Conservation (phyloP, 2,329 filamentous ascomycete species). For the Trichoderma koningii region DNA sequence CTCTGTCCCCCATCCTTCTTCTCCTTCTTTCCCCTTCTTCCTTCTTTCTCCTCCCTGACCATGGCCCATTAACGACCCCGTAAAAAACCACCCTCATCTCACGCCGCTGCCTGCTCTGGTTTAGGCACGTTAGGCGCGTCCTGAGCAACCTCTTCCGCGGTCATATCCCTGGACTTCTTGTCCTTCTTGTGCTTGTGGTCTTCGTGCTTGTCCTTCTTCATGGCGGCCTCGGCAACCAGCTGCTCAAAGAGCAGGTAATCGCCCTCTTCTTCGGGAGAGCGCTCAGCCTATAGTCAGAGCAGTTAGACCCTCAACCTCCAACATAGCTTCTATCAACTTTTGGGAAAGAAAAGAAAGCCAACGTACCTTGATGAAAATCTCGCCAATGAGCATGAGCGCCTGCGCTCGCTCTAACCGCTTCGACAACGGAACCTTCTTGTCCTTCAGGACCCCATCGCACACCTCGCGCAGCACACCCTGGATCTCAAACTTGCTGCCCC, state of each 20-base stretch:
- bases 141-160: slow-evolving; percentile 34
- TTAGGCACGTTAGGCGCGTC: slow-evolving; percentile 35
- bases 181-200: slow-evolving; percentile 60
- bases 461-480: slow-evolving; percentile 94
- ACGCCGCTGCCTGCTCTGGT: slow-evolving; percentile 12
- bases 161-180: slow-evolving; percentile 44
- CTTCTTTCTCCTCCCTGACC: not conserved
- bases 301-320: slow-evolving; percentile 23
- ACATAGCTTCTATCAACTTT: not conserved
- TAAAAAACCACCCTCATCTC: not conserved
- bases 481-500: slow-evolving; percentile 96
- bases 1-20: not conserved
- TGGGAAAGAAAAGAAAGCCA: not conserved
- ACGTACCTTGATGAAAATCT: slow-evolving; percentile 82
- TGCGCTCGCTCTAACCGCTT: slow-evolving; percentile 92
- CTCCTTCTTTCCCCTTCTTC: not conserved
- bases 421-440: slow-evolving; percentile 73
- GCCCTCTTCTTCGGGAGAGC: slow-evolving; percentile 92
- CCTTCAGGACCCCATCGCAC: slow-evolving; percentile 82
- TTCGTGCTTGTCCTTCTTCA: slow-evolving; percentile 89
- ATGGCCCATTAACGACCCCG: not conserved
- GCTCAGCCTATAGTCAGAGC: slow-evolving; percentile 64
- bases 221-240: slow-evolving; percentile 91
- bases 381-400: slow-evolving; percentile 83
- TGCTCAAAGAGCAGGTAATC: slow-evolving; percentile 99